Conservation (phyloP, 2,329 filamentous ascomycete species). For the Clarireedia paspali region DNA sequence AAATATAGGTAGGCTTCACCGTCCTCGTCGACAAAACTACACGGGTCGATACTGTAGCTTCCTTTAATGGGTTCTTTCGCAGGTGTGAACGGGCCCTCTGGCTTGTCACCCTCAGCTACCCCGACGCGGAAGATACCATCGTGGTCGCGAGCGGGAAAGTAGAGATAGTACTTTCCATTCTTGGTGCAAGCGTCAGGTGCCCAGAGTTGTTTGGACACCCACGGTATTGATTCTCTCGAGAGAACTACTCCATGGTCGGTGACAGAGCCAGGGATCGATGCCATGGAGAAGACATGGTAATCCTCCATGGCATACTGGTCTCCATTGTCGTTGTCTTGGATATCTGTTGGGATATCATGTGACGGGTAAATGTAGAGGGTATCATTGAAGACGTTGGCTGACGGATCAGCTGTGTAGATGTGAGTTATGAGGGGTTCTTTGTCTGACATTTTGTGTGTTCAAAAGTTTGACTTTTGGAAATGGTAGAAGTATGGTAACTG, state of each 20-base stretch:
- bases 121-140: conserved; percentile 66
- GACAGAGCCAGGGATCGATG: conserved; percentile 43
- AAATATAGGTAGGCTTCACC: conserved; percentile 63
- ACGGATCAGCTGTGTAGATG: conserved; percentile 73
- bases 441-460: conserved; percentile 1
- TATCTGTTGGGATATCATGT: conserved; percentile 69
- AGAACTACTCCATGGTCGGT: conserved; percentile 68
- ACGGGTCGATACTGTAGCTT: conserved; percentile 71
- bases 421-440: conserved; percentile 57
- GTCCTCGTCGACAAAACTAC: conserved; percentile 68
- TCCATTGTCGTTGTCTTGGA: conserved; percentile 73
- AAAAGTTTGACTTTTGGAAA: too few relatives aligned
- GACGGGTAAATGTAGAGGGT: conserved; percentile 75
- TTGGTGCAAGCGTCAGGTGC: conserved; percentile 67
- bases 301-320: conserved; percentile 81
- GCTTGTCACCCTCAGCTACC: conserved; percentile 55
- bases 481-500: too few relatives aligned
- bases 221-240: conserved; percentile 58
- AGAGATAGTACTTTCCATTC: conserved; percentile 66
- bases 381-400: conserved; percentile 70
- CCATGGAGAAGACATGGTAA: conserved; percentile 67
- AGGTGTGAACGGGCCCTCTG: conserved; percentile 62
- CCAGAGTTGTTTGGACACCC: conserved; percentile 75
- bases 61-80: conserved; percentile 58
- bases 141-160: conserved; percentile 68